Conservation (phyloP, 305 asterid genomes). For the Plantago coronopus region DNA sequence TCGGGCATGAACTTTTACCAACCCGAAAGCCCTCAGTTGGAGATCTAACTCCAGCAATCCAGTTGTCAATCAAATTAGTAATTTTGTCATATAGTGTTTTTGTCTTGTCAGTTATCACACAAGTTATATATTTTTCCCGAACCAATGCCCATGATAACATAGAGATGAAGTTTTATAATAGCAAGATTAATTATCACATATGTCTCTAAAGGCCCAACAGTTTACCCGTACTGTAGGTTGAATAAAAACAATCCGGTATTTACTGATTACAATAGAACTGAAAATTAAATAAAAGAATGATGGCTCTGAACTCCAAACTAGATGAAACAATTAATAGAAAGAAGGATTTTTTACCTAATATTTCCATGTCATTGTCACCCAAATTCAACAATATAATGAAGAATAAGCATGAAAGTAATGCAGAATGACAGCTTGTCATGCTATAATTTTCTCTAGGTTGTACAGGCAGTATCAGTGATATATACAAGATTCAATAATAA, state of each 20-base stretch:
- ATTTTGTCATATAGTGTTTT: no score
- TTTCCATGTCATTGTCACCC: not conserved
- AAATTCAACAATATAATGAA: conserved; percentile 1
- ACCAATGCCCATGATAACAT: no score
- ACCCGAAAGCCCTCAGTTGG: not conserved
- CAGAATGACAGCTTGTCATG: not conserved
- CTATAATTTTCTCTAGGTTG: conserved; percentile 8
- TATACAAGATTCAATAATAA: not conserved
- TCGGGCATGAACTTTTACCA: not conserved
- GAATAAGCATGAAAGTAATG: not conserved
- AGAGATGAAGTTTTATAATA: no score
- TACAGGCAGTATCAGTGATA: conserved; percentile 7
- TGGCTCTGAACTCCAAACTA: not conserved
- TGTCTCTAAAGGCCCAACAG: no score
- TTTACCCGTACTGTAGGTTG: not conserved
- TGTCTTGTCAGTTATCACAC: no score
- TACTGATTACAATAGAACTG: not conserved
- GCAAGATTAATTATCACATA: no score
- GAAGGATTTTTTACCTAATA: not conserved
- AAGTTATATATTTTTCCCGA: no score
- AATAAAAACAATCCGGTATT: not conserved
- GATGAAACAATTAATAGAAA: not conserved
- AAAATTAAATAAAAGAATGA: not conserved
- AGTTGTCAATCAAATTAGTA: not conserved
- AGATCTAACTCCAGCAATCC: not conserved